Evolutionary conservation across 2,329 filamentous ascomycete species (phyloP), one percentile per base, ranked within the genome.

Genomic region (Phoma sp.): DNA sequence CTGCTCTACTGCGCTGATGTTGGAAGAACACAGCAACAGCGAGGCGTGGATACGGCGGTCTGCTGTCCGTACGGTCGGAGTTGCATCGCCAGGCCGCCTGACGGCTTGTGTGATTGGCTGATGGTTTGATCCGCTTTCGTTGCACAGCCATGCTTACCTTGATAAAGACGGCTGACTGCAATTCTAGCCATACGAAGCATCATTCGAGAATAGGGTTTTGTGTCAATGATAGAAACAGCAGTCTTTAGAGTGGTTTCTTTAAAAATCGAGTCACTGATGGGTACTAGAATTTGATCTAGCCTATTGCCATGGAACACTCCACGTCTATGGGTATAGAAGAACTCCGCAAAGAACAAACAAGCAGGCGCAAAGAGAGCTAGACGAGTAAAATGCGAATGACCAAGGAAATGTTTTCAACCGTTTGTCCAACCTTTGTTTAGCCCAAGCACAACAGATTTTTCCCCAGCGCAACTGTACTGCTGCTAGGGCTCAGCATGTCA

Each of bases 401-500:
- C 6, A 6, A 24, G 22, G 4, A 4, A 24, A 24, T 24, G 6
- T 24, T 24, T 24, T 24, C 22, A 24, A 4, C 22, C 17, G 17
- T 17, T 17, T 17, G 17, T 17, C 8, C 7, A 35, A 24, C 27
- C 9, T n/a, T 8, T 5, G 2, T 2, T 54, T 38, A 65, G 13
- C 63, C 63, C 38, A 67, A 48, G 27, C 62, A 65, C 38, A 67
- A 29, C 29, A 64, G 19, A 15, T 53, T 59, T 21, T 43, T 38
- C 1, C 59, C 55, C 17, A 69, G 24, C 1, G 50, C 58, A 19
- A 48, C 62, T 2, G 65, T 70, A 57, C 69, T 71, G 36, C 64
- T 71, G 5, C 61, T 61, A 2, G 67, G 69, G 37, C 61, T 58
- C 4, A 73, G 51, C 71, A 73, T 73, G 51, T 72, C 70, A 22